Percentiles rank a stretch among this genome's conserved stretches.
Conservation (phyloP, 148 eudicot genomes). For the Rhododendron kiyosumense region DNA sequence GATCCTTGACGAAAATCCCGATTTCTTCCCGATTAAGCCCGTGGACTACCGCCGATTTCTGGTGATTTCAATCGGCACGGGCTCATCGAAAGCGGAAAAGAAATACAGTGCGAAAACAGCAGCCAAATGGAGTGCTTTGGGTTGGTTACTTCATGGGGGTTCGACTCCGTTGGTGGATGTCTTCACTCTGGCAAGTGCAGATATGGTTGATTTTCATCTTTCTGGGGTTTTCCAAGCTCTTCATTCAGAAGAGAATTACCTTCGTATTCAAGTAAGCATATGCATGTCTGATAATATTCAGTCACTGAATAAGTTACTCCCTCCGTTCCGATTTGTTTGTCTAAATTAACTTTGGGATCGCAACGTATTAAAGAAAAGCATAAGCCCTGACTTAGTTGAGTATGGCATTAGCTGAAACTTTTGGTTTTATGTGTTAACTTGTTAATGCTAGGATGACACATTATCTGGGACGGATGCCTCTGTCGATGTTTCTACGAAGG, state of each 20-base stretch:
- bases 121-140: conserved; percentile 19
- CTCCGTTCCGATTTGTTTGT: too few relatives aligned
- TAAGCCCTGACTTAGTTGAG: too few relatives aligned
- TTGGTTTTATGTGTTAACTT: background rate
- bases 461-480: conserved; percentile 32
- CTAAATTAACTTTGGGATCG: too few relatives aligned
- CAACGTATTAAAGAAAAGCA: too few relatives aligned
- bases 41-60: conserved; percentile 11
- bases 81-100: conserved; percentile 3
- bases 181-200: conserved; percentile 11
- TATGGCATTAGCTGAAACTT: too few relatives aligned
- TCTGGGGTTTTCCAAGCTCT: conserved; percentile 15
- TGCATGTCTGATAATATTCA: background rate
- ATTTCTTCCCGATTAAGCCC: conserved; percentile 10
- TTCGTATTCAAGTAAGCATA: conserved; percentile 18
- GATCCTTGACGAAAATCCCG: background rate
- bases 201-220: conserved; percentile 21
- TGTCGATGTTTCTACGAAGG: conserved; percentile 35
- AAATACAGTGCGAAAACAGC: conserved; percentile 6
- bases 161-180: conserved; percentile 15
- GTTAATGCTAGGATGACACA: conserved; percentile 35
- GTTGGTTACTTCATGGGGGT: conserved; percentile 7
- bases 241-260: conserved; percentile 12
- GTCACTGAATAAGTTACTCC: too few relatives aligned
- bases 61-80: conserved; percentile 18